Evolutionary conservation across 306 rosid species (phyloP), one percentile per base, ranked within the genome.

Genomic region (Sophora flavescens): DNA sequence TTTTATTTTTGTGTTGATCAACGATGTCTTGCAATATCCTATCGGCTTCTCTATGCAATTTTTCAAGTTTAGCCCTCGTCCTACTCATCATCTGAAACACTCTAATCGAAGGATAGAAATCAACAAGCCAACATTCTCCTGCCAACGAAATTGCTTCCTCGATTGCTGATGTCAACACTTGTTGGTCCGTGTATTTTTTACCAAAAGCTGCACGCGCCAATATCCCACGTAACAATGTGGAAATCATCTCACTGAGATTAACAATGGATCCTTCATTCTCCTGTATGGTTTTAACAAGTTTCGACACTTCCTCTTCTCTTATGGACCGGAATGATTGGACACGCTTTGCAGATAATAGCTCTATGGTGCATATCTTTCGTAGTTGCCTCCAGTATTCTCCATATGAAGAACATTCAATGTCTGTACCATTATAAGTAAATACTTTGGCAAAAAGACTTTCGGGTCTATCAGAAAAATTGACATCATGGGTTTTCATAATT

Each of bases 271-370:
- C 87, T 79, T 79, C 87, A 68, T n/a, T 22, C 44, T 58, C 39
- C 15, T 10, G 14, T 32, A 83, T 53, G 54, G 39, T 35, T 22
- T 45, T 53, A 11, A 74, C 18, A 0, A 79, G 17, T 2, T 56
- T 12, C 36, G 70, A 62, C 3, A 78, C 81, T 9, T 74, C 83
- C 2, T 74, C 83, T 52, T 83, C 83, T 48, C 83, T 62, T 15
- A 78, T 15, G 48, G 36, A 63, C 17, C 56, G 35, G 11, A 72
- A 57, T 0, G 77, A 57, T 26, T 12, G 72, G 12, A 68, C 83
- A 6, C 86, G 53, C 16, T 74, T 70, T 15, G 78, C 16, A 5
- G 50, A 44, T 11, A 79, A 47, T 8, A 74, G 18, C 77, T 81
- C 80, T 4, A 58, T 4, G 0, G 56, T 45, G 9, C 85, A 61